Conservation (phyloP, 257 asterid genomes). For the Penstemon newberryi region DNA sequence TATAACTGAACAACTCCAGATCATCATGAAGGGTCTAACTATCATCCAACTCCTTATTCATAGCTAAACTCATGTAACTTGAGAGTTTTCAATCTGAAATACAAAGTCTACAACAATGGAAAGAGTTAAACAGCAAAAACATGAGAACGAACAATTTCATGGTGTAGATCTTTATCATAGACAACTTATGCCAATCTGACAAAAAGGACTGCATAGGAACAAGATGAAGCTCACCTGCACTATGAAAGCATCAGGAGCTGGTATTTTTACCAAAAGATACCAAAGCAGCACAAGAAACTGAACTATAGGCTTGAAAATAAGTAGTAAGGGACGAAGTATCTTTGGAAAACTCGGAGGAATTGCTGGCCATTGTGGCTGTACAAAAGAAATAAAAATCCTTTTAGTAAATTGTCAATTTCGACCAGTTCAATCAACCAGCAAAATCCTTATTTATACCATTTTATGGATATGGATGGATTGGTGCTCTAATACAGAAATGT, state of each 20-base stretch:
- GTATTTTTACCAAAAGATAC: slow-evolving; percentile 82
- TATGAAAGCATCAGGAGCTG: slow-evolving; percentile 83
- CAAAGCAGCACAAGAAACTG: slow-evolving; percentile 88
- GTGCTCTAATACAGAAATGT: slow-evolving; percentile 68
- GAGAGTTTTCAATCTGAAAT: slow-evolving; percentile 15
- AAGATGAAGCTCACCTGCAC: slow-evolving; percentile 74
- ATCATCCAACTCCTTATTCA: slow-evolving; percentile 23
- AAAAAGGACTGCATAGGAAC: slow-evolving; percentile 11
- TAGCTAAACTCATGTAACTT: slow-evolving; percentile 15
- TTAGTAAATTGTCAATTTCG: slow-evolving; percentile 26
- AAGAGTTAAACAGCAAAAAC: slow-evolving; percentile 14
- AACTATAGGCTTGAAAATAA: slow-evolving; percentile 71
- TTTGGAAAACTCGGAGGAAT: slow-evolving; percentile 59
- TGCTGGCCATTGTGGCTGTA: slow-evolving; percentile 81
- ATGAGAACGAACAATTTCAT: slow-evolving; percentile 16
- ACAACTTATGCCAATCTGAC: slow-evolving; percentile 8
- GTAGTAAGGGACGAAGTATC: slow-evolving; percentile 75
- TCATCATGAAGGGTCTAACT: slow-evolving; percentile 3
- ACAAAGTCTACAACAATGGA: slow-evolving; percentile 7
- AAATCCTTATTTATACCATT: slow-evolving; percentile 57
- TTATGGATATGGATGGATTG: slow-evolving; percentile 67
- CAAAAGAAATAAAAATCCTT: slow-evolving; percentile 25
- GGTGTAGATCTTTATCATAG: slow-evolving; percentile 4
- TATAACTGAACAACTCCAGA: slow-evolving; percentile 8
- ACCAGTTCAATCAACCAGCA: slow-evolving; percentile 23